Evolutionary conservation across 164 flowering plant genomes (phyloP).

Genomic region (Magnolia sinica): DNA sequence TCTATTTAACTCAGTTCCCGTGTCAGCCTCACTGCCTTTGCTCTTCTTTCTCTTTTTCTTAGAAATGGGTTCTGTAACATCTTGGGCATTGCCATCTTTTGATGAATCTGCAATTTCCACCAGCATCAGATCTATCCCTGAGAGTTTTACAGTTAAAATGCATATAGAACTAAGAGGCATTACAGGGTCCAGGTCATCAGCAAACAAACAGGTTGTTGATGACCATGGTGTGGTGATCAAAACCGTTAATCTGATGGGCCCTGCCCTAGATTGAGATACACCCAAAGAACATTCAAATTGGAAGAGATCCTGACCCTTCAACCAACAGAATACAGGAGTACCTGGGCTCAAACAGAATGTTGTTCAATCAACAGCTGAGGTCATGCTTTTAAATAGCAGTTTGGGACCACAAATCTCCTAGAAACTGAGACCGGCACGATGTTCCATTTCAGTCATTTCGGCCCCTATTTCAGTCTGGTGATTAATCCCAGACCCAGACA

Average conservation of each 20-base stretch:
- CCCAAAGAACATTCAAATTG: neutral
- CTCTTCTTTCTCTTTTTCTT: conserved; percentile 17
- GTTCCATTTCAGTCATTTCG: too few relatives aligned
- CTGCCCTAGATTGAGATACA: neutral
- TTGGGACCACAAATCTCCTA: neutral
- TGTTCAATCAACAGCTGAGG: neutral
- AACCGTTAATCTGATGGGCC: neutral
- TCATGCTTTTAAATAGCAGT: neutral
- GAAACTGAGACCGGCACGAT: neutral
- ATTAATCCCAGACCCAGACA: neutral
- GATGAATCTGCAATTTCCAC: conserved; percentile 20
- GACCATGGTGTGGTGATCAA: too few relatives aligned
- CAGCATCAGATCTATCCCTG: conserved; percentile 12
- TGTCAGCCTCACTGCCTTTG: neutral
- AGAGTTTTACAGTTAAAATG: neutral
- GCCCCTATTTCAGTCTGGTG: neutral
- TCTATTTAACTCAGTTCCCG: neutral
- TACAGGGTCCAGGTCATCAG: neutral
- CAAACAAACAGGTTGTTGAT: neutral
- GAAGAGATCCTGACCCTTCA: neutral
- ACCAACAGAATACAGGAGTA: neutral
- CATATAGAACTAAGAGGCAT: neutral
- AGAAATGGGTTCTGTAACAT: neutral
- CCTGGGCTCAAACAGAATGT: neutral
- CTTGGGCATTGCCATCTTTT: neutral